Percentiles rank a stretch among this genome's conserved stretches.
Conservation (phyloP, 768 basidiomycete genomes). For the Boletus sp. region DNA sequence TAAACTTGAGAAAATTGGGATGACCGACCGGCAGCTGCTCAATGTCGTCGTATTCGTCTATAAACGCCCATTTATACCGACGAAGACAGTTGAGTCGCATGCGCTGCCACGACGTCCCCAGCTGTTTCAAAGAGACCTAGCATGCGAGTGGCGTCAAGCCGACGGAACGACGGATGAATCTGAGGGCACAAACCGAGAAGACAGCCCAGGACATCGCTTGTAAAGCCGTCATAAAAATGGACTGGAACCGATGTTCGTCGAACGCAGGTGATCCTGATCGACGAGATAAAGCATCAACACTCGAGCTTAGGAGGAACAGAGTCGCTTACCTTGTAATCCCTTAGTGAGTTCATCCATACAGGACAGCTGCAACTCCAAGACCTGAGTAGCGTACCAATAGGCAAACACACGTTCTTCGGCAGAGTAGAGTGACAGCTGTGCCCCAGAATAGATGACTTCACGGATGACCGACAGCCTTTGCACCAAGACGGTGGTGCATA, state of each 20-base stretch:
- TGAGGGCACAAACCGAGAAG: conserved; percentile 45
- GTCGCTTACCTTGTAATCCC: conserved; percentile 39
- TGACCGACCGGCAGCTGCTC: conserved; percentile 45
- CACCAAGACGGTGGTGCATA: conserved; percentile 41
- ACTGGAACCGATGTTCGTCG: conserved; percentile 50
- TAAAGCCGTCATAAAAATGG: conserved; percentile 52
- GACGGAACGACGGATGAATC: not conserved
- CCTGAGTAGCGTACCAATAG: conserved; percentile 67
- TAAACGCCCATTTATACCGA: conserved; percentile 80
- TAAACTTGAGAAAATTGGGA: conserved; percentile 57
- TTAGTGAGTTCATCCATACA: conserved; percentile 49
- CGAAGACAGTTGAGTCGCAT: conserved; percentile 57
- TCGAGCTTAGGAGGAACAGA: not conserved
- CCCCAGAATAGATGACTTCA: conserved; percentile 72
- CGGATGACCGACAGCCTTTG: conserved; percentile 60
- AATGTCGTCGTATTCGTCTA: conserved; percentile 54
- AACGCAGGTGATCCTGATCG: conserved; percentile 27
- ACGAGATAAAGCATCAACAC: not conserved
- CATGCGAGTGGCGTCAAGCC: not conserved
- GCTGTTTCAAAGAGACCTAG: conserved; percentile 49
- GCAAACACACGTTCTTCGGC: conserved; percentile 68
- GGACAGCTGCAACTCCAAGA: conserved; percentile 55
- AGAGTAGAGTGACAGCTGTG: conserved; percentile 73
- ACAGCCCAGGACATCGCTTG: conserved; percentile 54
- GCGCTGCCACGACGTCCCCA: conserved; percentile 49